Conservation (phyloP, 495 filamentous ascomycete genomes). For the Podospora didyma region DNA sequence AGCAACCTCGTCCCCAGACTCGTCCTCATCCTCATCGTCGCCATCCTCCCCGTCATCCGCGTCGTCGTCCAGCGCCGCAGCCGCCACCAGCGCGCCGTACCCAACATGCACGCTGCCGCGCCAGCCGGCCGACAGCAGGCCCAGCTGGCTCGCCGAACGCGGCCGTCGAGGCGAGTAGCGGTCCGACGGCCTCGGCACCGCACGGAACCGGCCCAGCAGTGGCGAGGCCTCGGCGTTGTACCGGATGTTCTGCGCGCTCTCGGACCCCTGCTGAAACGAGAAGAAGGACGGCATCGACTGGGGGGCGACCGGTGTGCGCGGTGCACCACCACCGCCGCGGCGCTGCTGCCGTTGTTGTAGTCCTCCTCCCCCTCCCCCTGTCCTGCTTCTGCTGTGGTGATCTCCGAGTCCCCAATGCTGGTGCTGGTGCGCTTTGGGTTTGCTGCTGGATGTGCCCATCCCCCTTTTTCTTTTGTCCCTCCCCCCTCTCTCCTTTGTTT, state of each 20-base stretch:
- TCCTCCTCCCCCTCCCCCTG: neutral
- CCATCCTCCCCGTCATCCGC: conserved; percentile 12
- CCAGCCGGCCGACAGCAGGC: conserved; percentile 31
- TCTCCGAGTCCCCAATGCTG: neutral
- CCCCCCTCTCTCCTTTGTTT: neutral
- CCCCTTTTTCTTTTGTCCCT: neutral
- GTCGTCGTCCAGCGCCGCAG: neutral
- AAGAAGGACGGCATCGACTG: conserved; percentile 52
- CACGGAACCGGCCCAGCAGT: conserved; percentile 57
- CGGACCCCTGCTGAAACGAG: conserved; percentile 57
- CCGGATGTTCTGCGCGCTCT: conserved; percentile 39
- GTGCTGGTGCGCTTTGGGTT: neutral
- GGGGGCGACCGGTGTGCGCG: neutral
- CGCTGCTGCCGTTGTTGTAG: neutral
- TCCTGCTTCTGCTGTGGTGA: neutral
- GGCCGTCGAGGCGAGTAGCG: conserved; percentile 11
- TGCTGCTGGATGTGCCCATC: conserved; percentile 5
- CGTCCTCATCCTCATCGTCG: conserved; percentile 16
- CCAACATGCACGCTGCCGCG: conserved; percentile 47
- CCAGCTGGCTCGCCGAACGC: conserved; percentile 16
- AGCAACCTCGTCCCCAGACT: conserved; percentile 27
- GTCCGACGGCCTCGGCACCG: conserved; percentile 39
- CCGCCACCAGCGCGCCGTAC: conserved; percentile 40
- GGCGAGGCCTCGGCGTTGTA: conserved; percentile 43
- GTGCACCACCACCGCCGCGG: no score